A percentile compares a stretch with the other conserved stretches of the same genome.
These are phyloP conservation scores for Botrytis paeoniae DNA, from an alignment of 2,329 filamentous ascomycete genomes.

Conservation along the genomic window DNA sequence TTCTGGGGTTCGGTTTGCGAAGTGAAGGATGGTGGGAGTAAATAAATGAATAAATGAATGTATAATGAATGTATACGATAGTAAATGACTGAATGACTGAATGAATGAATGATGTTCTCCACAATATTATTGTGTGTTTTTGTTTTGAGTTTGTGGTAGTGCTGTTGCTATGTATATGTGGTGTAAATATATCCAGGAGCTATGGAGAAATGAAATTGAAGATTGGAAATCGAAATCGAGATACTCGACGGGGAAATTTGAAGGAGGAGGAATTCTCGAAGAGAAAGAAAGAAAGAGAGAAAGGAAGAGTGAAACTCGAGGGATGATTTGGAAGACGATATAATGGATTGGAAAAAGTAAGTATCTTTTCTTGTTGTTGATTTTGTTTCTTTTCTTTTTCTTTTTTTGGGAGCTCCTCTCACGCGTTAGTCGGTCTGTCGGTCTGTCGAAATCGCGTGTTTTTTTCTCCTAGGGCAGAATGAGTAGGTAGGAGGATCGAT, in stretches of 20 bases:
- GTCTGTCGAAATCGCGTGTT: background rate
- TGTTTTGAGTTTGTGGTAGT: background rate
- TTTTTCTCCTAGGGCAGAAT: background rate
- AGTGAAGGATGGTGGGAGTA: background rate
- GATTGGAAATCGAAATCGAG: background rate
- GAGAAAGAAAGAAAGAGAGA: background rate
- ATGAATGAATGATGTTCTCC: background rate
- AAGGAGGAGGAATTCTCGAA: background rate
- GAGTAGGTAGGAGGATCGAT: background rate
- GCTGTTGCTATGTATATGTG: slow-evolving; percentile 6
- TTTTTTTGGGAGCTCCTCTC: background rate
- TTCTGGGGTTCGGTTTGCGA: background rate
- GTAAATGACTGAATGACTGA: background rate
- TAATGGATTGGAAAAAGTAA: background rate
- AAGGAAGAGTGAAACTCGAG: background rate
- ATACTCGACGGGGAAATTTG: background rate
- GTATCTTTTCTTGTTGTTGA: background rate
- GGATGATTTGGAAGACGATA: background rate
- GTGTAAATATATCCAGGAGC: background rate
- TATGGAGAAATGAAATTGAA: background rate
- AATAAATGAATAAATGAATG: background rate
- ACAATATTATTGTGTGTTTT: background rate
- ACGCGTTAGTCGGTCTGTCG: background rate
- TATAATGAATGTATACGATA: background rate
- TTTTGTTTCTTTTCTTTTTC: background rate